Evolutionary conservation across 106 monocot species (phyloP), one percentile per base, ranked within the genome.

Genomic region (Vanilla planifolia): DNA sequence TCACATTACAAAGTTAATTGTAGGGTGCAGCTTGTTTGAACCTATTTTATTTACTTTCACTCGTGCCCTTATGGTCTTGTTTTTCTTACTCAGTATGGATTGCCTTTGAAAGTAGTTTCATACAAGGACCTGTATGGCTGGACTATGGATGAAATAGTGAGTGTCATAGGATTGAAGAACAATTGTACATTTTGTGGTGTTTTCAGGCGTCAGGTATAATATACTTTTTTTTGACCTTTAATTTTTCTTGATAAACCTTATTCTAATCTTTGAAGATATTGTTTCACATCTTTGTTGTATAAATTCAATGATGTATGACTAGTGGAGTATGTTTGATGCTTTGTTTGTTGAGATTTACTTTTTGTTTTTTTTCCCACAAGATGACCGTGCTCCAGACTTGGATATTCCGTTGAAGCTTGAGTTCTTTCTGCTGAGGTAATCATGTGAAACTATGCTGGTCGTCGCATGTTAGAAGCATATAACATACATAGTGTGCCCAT

Each of bases 121-220:
- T 98, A 98, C 78, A 98, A 88, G 70, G 88, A 81, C 58, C 66
- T 98, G 41, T 98, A 98, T 80, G 88, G 88, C 17, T 98, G 98
- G 98, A 98, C 98, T 43, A 98, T 98, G 98, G 98, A 98, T 82
- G 98, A 98, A 55, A 98, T 98, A 58, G 98, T 98, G 67, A 92
- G 88, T 59, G 75, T 79, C 50, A 98, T 98, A 62, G 98, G 98
- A 29, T 53, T 98, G 30, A 98, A 98, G 75, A 98, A 98, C 33
- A 98, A 98, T 46, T 98, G 98, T 64, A 98, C 98, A 1, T 98
- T 98, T 66, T 98, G 98, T 78, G 98, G 98, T 70, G 98, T 98
- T 67, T 98, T 98, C 51, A 84, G 98, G 30, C 81, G 98, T 41
- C 98, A 98, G 92, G 98, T 98, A 84, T 73, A 40, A 34, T 6